Evolutionary conservation across 2,329 filamentous ascomycete species (phyloP).

Genomic region (Huntiella decipiens): DNA sequence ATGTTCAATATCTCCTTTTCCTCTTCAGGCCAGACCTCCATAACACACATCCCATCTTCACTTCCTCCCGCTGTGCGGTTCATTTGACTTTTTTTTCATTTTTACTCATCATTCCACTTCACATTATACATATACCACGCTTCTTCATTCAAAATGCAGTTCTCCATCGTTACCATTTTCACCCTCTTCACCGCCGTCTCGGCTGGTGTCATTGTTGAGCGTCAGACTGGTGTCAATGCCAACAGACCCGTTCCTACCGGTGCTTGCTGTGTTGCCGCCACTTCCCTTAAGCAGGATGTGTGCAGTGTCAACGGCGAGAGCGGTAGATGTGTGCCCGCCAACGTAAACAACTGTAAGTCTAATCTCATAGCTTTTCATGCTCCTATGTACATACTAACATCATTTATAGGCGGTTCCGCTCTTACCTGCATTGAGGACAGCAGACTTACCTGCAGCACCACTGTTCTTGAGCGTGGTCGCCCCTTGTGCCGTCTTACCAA

Average conservation of each 20-base stretch:
- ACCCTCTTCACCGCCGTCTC: conserved; percentile 15
- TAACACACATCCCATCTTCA: conserved; percentile 1
- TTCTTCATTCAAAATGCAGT: conserved; percentile 16
- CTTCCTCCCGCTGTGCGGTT: conserved; percentile 12
- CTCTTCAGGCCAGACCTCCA: conserved; percentile 10
- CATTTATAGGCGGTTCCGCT: conserved; percentile 13
- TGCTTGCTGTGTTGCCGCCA: conserved; percentile 19
- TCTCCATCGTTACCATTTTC: conserved; percentile 14
- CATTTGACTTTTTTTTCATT: conserved; percentile 2
- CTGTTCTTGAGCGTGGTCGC: conserved; percentile 16
- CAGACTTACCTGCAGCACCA: conserved; percentile 16
- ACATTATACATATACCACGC: background rate
- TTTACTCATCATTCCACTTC: background rate
- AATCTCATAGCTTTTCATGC: background rate
- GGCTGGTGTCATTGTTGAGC: conserved; percentile 13
- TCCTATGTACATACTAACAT: background rate
- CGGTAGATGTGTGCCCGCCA: conserved; percentile 19
- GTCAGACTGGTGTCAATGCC: conserved; percentile 16
- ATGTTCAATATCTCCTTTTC: background rate
- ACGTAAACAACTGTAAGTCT: conserved; percentile 19
- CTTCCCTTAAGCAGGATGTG: conserved; percentile 20
- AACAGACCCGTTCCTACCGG: conserved; percentile 19
- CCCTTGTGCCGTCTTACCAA: conserved; percentile 15
- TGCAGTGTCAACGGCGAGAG: conserved; percentile 18
- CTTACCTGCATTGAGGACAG: conserved; percentile 17